Evolutionary conservation across 768 basidiomycete genomes (phyloP).

Genomic region (Ephemerocybe angulata): DNA sequence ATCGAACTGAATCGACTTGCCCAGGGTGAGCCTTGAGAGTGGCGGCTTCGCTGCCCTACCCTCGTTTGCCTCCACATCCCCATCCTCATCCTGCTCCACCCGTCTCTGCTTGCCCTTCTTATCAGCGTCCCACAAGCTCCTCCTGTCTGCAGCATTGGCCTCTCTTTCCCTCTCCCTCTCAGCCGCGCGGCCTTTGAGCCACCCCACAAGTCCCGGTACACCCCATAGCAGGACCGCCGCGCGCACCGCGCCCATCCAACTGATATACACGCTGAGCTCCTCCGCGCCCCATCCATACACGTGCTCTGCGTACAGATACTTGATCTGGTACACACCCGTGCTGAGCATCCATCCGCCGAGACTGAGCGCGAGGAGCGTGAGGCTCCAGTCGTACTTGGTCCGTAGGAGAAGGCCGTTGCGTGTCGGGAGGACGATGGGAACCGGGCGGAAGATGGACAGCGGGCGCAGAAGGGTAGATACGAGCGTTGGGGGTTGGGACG

Average conservation of each 20-base stretch:
- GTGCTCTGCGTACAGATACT: slow-evolving; percentile 77
- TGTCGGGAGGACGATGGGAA: slow-evolving; percentile 38
- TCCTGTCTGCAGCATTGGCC: not conserved
- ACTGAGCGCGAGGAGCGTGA: slow-evolving; percentile 64
- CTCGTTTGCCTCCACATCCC: not conserved
- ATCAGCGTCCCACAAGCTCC: not conserved
- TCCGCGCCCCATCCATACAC: slow-evolving; percentile 69
- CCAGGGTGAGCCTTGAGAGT: slow-evolving; percentile 51
- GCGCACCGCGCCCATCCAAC: slow-evolving; percentile 57
- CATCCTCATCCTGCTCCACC: not conserved
- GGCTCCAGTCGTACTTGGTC: slow-evolving; percentile 68
- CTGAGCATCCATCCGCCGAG: slow-evolving; percentile 64
- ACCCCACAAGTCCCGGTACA: slow-evolving; percentile 32
- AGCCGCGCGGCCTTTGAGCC: not conserved
- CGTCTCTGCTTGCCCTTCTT: not conserved
- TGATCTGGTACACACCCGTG: slow-evolving; percentile 77
- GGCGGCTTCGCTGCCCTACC: slow-evolving; percentile 36
- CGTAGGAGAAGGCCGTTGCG: slow-evolving; percentile 31
- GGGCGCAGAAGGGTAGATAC: slow-evolving; percentile 48
- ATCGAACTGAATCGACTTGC: slow-evolving; percentile 69
- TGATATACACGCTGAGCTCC: slow-evolving; percentile 74
- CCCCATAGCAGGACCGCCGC: slow-evolving; percentile 57
- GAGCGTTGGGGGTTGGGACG: slow-evolving; percentile 1
- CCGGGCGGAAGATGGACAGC: slow-evolving; percentile 70
- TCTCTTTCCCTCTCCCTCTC: not conserved